Evolutionary conservation across 768 basidiomycete species (phyloP).

Genomic region (Tricholoma furcatifolium): DNA sequence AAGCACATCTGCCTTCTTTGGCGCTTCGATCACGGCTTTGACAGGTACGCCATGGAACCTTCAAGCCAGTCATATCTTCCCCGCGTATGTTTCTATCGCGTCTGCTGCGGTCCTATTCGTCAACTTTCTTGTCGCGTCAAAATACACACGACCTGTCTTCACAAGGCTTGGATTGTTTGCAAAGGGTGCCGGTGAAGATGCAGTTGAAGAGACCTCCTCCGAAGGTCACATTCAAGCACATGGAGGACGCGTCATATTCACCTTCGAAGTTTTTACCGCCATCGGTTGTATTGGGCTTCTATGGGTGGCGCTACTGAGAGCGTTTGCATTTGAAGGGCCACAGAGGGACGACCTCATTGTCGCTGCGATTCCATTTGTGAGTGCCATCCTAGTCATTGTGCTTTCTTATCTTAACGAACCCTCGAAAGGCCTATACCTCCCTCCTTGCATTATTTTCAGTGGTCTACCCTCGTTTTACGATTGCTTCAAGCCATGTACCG

Average conservation of each 20-base stretch:
- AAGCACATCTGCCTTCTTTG: not conserved
- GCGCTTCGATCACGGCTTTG: not conserved
- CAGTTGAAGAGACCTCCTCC: not conserved
- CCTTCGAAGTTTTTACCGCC: conserved; percentile 8
- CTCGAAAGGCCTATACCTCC: conserved; percentile 12
- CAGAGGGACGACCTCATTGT: conserved; percentile 1
- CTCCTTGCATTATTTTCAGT: conserved; percentile 11
- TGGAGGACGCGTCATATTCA: conserved; percentile 13
- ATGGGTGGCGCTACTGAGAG: conserved; percentile 11
- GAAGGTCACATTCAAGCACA: conserved; percentile 10
- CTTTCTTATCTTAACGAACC: not conserved
- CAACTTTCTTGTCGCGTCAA: conserved; percentile 4
- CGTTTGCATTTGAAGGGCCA: not conserved
- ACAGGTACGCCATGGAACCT: conserved; percentile 2
- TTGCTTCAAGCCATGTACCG: conserved; percentile 4
- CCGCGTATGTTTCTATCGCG: conserved; percentile 10
- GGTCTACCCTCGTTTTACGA: conserved; percentile 6
- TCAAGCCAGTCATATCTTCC: conserved; percentile 8
- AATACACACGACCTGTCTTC: conserved; percentile 5
- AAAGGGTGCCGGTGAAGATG: conserved; percentile 1
- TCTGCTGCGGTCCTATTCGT: conserved; percentile 7
- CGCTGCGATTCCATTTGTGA: conserved; percentile 9
- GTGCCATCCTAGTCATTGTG: not conserved
- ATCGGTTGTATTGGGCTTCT: conserved; percentile 15
- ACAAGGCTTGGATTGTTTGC: not conserved